phyloP scores from a whole-genome alignment of 257 asterid genomes.

The Solanum rostratum region DNA sequence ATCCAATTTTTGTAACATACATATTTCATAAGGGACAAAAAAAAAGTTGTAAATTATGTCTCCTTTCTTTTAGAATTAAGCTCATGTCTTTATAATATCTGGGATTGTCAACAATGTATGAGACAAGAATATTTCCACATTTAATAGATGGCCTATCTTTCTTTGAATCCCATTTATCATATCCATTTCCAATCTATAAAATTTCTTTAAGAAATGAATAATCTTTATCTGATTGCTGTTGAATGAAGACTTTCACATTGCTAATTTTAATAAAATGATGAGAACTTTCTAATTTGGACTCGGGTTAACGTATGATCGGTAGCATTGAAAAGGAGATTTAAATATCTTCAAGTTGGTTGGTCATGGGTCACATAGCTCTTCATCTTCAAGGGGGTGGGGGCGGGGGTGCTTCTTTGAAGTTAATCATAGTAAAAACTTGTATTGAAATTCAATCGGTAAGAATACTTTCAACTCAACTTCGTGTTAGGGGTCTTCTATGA shows the following conservation, averaged over 20 bases:
- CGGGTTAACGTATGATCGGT: too few species aligned
- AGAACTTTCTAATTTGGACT: too few species aligned
- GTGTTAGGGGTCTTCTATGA: too few species aligned
- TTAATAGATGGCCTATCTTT: neutral
- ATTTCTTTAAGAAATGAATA: neutral
- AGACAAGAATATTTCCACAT: neutral
- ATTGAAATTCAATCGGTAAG: too few species aligned
- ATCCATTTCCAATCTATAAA: neutral
- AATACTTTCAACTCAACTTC: too few species aligned
- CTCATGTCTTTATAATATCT: neutral
- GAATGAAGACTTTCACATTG: neutral
- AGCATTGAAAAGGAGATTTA: too few species aligned
- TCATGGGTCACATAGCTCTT: too few species aligned
- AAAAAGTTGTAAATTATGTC: neutral
- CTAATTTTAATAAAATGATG: too few species aligned
- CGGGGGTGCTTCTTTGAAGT: too few species aligned
- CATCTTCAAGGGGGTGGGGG: too few species aligned
- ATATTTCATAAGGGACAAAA: neutral
- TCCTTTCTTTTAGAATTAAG: neutral
- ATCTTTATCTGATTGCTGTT: neutral
- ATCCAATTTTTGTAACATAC: neutral
- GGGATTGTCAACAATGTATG: neutral
- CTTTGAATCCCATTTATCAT: neutral
- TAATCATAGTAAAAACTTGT: too few species aligned
- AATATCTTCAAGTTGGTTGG: too few species aligned